These are phyloP conservation scores for Pythium pyrilobum DNA, from an alignment of 352 stramenopile genomes.

Conservation along the genomic window DNA sequence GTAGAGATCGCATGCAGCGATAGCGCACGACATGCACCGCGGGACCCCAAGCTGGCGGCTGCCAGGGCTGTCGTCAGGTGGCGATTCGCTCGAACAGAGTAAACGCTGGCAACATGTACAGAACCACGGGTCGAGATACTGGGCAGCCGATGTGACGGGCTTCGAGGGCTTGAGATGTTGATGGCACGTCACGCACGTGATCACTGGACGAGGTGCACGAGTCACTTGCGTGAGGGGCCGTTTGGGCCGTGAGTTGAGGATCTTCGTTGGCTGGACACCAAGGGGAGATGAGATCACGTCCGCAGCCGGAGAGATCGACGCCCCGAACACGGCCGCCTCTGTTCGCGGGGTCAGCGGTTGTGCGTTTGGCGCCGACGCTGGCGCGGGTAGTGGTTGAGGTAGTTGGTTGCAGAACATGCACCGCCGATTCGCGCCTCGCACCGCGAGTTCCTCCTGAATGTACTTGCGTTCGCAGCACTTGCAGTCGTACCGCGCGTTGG, in stretches of 20 bases:
- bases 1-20: not conserved
- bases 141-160: not conserved
- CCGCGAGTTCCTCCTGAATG: not conserved
- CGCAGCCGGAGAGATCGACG: not conserved
- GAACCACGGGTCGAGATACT: not conserved
- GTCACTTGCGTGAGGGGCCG: no score
- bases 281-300: not conserved
- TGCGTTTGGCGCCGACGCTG: not conserved
- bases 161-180: not conserved
- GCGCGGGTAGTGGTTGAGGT: not conserved
- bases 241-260: no score
- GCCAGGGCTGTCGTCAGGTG: not conserved
- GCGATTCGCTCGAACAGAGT: not conserved
- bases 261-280: not conserved
- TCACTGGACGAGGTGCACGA: not conserved
- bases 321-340: not conserved
- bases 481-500: not conserved
- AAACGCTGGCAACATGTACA: not conserved
- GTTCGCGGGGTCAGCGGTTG: not conserved
- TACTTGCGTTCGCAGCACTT: conserved; percentile 6
- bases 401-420: not conserved
- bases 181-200: not conserved
- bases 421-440: conserved; percentile 1
- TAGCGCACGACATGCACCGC: not conserved
- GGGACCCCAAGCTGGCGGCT: not conserved